Conservation (phyloP, 2,329 filamentous ascomycete species). For the Colletotrichum endophyticum region DNA sequence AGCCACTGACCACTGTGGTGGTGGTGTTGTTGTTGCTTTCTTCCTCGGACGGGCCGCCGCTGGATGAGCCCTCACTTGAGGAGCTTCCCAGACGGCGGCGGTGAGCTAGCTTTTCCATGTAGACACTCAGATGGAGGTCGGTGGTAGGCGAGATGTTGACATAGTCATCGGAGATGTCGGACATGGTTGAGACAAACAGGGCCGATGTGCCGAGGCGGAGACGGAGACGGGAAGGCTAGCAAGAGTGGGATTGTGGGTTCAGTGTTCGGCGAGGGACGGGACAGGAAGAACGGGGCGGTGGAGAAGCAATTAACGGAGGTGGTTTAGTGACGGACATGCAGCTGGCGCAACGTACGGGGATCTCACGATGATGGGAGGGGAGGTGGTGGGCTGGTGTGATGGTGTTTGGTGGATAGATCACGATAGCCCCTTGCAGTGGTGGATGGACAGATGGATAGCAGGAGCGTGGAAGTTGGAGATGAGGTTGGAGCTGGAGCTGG, state of each 20-base stretch:
- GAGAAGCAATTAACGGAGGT: conserved; percentile 1
- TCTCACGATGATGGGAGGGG: neutral
- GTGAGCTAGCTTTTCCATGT: conserved; percentile 9
- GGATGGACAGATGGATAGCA: neutral
- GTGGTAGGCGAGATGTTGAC: conserved; percentile 12
- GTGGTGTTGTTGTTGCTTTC: neutral
- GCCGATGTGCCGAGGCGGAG: neutral
- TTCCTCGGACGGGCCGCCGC: neutral
- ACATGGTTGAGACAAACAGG: conserved; percentile 2
- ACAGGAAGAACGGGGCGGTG: neutral
- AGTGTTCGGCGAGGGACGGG: neutral
- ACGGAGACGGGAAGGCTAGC: neutral
- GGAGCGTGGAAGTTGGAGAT: neutral
- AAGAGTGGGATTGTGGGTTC: neutral
- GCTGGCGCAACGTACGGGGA: neutral
- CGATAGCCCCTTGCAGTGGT: neutral
- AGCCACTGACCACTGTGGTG: neutral
- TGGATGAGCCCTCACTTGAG: conserved; percentile 13
- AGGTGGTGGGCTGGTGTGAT: neutral
- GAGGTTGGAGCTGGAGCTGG: neutral
- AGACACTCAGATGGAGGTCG: conserved; percentile 14
- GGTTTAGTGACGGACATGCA: neutral
- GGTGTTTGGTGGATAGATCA: neutral
- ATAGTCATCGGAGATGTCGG: conserved; percentile 21
- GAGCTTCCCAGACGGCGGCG: neutral